Evolutionary conservation across 176 grass and related monocot species (phyloP).

Genomic region (Oryza brachyantha): DNA sequence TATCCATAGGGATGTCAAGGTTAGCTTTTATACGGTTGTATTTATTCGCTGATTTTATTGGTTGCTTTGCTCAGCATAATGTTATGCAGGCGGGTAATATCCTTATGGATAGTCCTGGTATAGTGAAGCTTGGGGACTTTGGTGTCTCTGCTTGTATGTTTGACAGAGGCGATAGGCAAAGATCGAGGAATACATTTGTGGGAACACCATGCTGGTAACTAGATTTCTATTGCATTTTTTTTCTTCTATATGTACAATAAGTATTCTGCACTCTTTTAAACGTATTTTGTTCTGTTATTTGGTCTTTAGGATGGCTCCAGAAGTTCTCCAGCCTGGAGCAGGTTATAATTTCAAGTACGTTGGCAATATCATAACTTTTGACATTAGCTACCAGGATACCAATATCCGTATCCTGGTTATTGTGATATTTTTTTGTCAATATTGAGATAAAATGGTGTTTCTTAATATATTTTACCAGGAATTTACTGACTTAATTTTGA

Average conservation of each 20-base stretch:
- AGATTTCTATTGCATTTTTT: neutral
- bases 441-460: neutral
- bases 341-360: neutral
- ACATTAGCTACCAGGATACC: conserved; percentile 7
- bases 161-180: conserved; percentile 92
- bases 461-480: neutral
- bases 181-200: conserved; percentile 91
- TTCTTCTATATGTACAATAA: neutral
- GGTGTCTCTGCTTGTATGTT: conserved; percentile 96
- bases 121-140: conserved; percentile 94
- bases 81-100: conserved; percentile 87
- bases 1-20: conserved; percentile 98
- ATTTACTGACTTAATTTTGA: neutral
- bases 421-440: neutral
- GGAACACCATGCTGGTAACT: conserved; percentile 92
- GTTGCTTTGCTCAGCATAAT: neutral
- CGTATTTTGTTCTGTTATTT: neutral
- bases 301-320: neutral
- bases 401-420: neutral
- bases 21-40: conserved; percentile 2
- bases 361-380: neutral
- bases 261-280: neutral
- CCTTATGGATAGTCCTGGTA: conserved; percentile 69
- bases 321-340: neutral
- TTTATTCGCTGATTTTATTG: neutral